Conservation (phyloP, 139 green algal species). For the Gonium pectorale region DNA sequence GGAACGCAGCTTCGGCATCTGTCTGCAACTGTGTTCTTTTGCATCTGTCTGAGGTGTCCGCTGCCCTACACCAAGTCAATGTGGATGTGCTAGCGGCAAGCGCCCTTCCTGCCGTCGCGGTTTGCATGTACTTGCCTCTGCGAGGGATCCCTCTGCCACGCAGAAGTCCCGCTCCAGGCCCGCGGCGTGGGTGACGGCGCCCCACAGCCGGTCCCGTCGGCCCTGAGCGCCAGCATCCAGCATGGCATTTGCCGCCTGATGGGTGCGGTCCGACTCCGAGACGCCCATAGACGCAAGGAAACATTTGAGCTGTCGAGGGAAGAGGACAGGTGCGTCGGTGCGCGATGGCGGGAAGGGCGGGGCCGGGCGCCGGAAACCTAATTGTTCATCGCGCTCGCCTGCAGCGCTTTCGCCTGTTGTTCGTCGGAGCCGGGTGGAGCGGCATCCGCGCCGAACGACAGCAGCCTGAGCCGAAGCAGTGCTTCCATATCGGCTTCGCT, state of each 20-base stretch:
- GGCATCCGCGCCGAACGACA: neutral
- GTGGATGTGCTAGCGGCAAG: neutral
- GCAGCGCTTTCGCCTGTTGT: slow-evolving; percentile 14
- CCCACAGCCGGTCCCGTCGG: slow-evolving; percentile 26
- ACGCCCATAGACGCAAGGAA: neutral
- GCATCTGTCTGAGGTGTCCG: no score
- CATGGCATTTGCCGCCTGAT: neutral
- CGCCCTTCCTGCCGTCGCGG: no score
- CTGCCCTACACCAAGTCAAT: neutral
- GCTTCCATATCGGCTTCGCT: neutral
- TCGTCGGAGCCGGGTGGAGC: neutral
- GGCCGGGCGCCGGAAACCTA: no score
- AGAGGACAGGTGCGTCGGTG: no score
- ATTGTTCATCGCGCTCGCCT: no score
- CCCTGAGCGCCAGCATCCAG: neutral
- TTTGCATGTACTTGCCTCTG: neutral
- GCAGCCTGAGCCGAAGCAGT: neutral
- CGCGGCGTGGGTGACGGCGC: neutral
- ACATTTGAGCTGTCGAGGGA: slow-evolving; percentile 44
- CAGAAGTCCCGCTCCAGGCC: slow-evolving; percentile 16
- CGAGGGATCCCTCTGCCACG: neutral
- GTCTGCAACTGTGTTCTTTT: no score
- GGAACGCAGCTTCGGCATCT: no score
- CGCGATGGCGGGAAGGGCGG: no score
- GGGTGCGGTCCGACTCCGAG: neutral